Evolutionary conservation across 2,329 filamentous ascomycete genomes (phyloP), one percentile per base, ranked within the genome.

Genomic region (Stagonosporopsis rhizophila): DNA sequence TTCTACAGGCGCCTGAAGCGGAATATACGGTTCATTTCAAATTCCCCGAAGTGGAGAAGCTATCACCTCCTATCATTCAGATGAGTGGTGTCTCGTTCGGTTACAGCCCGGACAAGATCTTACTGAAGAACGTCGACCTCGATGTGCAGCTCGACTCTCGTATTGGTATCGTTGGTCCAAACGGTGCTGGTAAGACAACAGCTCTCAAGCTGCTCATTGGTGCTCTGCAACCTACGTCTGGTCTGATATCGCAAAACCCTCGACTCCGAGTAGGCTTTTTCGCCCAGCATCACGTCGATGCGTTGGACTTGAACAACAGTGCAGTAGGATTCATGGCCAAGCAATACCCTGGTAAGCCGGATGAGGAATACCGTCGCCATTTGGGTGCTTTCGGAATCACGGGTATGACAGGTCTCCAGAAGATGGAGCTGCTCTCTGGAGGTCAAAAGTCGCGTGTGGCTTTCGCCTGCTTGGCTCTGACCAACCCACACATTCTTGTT

Each of bases 361-460:
- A 99, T 75, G 95, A 99, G 78, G 95, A 99, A 75, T 99, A 99
- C 79, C 91, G 95, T 57, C 87, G 95, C 42, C 92, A 97, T 77
- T 85, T 99, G 15, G 95, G 95, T 70, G 95, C 95, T 25, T 89
- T 89, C 66, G 86, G 86, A 72, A 88, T 88, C 65, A 99, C 95
- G 0, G 95, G 95, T 65, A 99, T 93, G 76, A 98, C 94, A 4
- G 94, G 94, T 71, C 83, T 99, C 52, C 95, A 99, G 75, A 96
- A 96, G 80, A 96, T 99, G 89, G 94, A 80, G 38, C 79, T 97
- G 45, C 80, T 99, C 4, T 99, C 95, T 14, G 95, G 95, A 83
- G 95, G 95, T 81, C 95, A 99, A 74, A 99, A 99, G 77, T 98
- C 93, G 47, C 91, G 95, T 81, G 95, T 99, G 2, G 95, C 95